Conservation (phyloP, 768 basidiomycete species). For the Erythrobasidium yunnanense region DNA sequence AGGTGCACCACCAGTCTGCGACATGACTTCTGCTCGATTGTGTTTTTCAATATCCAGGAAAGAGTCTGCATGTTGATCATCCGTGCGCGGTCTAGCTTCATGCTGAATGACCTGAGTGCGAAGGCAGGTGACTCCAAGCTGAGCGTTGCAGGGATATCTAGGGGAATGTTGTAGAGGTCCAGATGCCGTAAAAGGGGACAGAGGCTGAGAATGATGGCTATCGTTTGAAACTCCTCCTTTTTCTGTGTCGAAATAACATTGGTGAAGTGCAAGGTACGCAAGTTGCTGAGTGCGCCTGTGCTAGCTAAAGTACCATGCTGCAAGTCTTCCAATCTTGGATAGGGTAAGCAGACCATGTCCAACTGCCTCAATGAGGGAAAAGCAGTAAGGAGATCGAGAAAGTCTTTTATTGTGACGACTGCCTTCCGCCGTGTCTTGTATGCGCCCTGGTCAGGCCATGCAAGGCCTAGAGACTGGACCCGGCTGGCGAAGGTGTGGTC, state of each 20-base stretch:
- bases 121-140: background rate
- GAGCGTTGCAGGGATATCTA: background rate
- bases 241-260: background rate
- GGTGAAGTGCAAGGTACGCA: background rate
- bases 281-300: background rate
- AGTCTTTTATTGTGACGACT: conserved; percentile 5
- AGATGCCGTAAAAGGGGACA: conserved; percentile 6
- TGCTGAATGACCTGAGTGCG: background rate
- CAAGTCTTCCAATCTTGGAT: background rate
- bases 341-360: conserved; percentile 12
- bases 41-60: conserved; percentile 6
- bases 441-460: conserved; percentile 18
- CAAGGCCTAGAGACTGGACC: conserved; percentile 10
- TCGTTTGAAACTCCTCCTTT: background rate
- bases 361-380: conserved; percentile 2
- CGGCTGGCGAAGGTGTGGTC: background rate
- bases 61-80: background rate
- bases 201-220: background rate
- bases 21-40: background rate
- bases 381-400: background rate
- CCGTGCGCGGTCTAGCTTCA: background rate
- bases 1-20: background rate
- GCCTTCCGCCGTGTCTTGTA: background rate
- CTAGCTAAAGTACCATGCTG: background rate
- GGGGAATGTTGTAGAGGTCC: background rate